Conservation (phyloP, 345 rosid genomes). For the Excoecaria cochinchinensis region DNA sequence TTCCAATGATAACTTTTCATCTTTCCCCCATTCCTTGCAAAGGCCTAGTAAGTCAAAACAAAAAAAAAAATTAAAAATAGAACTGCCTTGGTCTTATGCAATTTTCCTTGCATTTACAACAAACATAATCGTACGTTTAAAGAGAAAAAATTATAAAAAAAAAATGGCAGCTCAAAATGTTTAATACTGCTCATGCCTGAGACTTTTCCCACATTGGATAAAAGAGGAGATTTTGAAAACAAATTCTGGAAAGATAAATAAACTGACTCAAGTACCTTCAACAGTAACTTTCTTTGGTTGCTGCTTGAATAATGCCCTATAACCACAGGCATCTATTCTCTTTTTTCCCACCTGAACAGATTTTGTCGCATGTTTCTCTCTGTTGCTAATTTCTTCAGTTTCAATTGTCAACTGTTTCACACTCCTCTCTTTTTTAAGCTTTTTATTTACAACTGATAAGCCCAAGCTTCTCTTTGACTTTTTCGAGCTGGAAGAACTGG, state of each 20-base stretch:
- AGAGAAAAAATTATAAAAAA: background rate
- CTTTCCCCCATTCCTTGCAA: slow-evolving; percentile 15
- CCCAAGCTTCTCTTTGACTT: slow-evolving; percentile 30
- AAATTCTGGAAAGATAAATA: background rate
- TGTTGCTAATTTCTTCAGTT: slow-evolving; percentile 32
- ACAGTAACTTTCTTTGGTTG: slow-evolving; percentile 29
- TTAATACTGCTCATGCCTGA: slow-evolving; percentile 1
- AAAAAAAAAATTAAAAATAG: slow-evolving; percentile 5
- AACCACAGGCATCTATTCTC: slow-evolving; percentile 42
- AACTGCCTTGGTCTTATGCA: background rate
- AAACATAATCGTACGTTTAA: background rate
- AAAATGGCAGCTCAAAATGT: slow-evolving; percentile 11
- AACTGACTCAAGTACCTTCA: slow-evolving; percentile 1
- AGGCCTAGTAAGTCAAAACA: slow-evolving; percentile 27
- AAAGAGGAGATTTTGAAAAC: background rate
- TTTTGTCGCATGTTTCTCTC: slow-evolving; percentile 11
- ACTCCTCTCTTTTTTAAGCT: slow-evolving; percentile 33
- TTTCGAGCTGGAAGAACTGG: slow-evolving; percentile 33
- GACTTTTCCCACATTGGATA: background rate
- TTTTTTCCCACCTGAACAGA: slow-evolving; percentile 15
- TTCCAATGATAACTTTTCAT: slow-evolving; percentile 12
- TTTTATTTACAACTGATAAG: slow-evolving; percentile 30
- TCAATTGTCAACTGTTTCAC: slow-evolving; percentile 34
- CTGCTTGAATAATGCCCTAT: slow-evolving; percentile 38
- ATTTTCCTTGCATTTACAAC: background rate